phyloP scores from a whole-genome alignment of 2,329 filamentous ascomycete species.

The Ceratocystis ficicola region DNA sequence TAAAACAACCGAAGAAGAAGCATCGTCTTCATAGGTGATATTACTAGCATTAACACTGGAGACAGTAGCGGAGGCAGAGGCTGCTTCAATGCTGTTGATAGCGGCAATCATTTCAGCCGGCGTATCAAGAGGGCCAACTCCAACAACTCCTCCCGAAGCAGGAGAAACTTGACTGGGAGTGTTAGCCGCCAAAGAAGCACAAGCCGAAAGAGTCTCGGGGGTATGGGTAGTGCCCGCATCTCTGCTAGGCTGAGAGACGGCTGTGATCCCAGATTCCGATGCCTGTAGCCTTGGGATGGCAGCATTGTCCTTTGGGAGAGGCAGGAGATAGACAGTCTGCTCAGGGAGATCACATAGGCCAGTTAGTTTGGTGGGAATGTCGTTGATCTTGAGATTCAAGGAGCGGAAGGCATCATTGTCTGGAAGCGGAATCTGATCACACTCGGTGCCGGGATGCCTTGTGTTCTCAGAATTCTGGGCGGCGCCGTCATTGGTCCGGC shows the following conservation, averaged over 20 bases:
- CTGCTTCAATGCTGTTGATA: conserved; percentile 19
- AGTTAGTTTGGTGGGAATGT: conserved; percentile 61
- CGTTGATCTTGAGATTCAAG: conserved; percentile 62
- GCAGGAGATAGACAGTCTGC: conserved; percentile 59
- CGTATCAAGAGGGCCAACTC: conserved; percentile 19
- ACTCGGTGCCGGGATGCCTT: conserved; percentile 25
- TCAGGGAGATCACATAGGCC: conserved; percentile 49
- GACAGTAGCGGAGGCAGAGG: not conserved
- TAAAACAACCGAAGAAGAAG: conserved; percentile 16
- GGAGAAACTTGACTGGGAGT: conserved; percentile 9
- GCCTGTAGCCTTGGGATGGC: conserved; percentile 15
- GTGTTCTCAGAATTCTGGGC: conserved; percentile 33
- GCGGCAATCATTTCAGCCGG: conserved; percentile 21
- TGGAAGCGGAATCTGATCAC: conserved; percentile 47
- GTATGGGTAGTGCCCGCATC: not conserved
- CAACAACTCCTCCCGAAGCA: not conserved
- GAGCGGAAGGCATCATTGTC: conserved; percentile 77
- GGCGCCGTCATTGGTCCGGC: conserved; percentile 39
- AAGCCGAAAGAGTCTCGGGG: conserved; percentile 23
- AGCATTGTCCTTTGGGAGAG: conserved; percentile 34
- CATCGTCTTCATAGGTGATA: conserved; percentile 1
- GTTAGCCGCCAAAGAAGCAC: conserved; percentile 16
- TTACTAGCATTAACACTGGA: not conserved
- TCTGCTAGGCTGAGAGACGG: not conserved
- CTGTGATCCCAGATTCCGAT: conserved; percentile 14